Base-by-base conservation (phyloP, 2,329 filamentous ascomycete genomes). In the Didymella arachidicola region DNA sequence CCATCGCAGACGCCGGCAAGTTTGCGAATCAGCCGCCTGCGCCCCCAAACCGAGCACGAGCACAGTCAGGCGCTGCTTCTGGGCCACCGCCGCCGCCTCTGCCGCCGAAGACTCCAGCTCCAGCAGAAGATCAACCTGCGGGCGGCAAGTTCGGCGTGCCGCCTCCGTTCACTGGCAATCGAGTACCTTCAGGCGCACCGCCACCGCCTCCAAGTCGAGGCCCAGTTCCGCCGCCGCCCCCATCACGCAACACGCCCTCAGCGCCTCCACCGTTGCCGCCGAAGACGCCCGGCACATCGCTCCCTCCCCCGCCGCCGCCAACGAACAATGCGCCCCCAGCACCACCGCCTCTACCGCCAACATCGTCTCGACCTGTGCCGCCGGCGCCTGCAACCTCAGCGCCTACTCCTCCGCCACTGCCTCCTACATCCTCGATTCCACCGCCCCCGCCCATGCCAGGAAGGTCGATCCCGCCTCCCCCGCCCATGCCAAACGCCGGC, bases 1-100 rank as follows among this genome's bases (percentile, higher is more conserved):
- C 94, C 2, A 79, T 98, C 59, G 87, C 92, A 54, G 93, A 97
- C 76, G 95, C 95, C 57, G 95, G 95, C 36, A 96, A 92, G 77
- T 95, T 87, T 72, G 92, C 90, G 3, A 77, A 81, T 29, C 79
- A 81, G 56, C 81, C 81, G 19, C 73, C 80, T 12, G 70, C 77
- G 30, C 78, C 78, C 54, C 73, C 84, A 76, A 67, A 81, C 71
- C 77, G 82, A 70, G 75, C 79, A 58, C 74, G 82, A 65, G 84
- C 84, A 61, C 73, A 78, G 16, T 85, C 83, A 10, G 73, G 80
- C 67, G 54, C 83, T 65, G 68, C 81, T 10, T 81, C 81, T 47
- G 81, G 87, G 29, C 88, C 85, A 1, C 89, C 89, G 27, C 86
- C 87, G 25, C 88, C 89, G 36, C 89, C 89, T 11, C 88, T 82